Base-by-base conservation (phyloP, 441 rosid species). In the Arabidopsis lyrata region DNA sequence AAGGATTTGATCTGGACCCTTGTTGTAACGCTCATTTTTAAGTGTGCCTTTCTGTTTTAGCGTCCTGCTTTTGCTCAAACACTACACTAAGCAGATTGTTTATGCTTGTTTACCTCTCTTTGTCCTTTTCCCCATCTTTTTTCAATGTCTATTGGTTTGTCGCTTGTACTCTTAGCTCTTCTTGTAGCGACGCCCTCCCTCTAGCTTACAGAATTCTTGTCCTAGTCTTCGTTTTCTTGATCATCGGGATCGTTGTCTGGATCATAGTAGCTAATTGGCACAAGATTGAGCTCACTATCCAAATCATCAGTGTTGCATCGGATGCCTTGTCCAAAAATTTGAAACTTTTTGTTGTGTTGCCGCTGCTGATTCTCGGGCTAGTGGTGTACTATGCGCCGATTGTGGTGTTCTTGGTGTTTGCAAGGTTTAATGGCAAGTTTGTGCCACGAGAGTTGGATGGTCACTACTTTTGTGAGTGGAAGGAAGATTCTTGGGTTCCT, bases 401-500 rank as follows among this genome's bases (percentile, higher is more conserved):
- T 54, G 86, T 91, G 58, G 87, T 84, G 73, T 91, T 93, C 75
- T 80, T 93, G 79, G 93, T 88, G 82, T 91, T 85, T 79, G 86
- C 84, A 2, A 88, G 86, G 79, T 80, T 78, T 65, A 93, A 93
- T 74, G 96, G 96, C 66, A 84, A 82, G 58, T 87, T 91, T 77
- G 84, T 85, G 60, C 78, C 90, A 0, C 72, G 78, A 75, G 93
- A 85, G 68, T 75, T 84, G 16, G 74, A 50, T 59, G 91, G 83
- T 44, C 87, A 32, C 27, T 88, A 83, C 76, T 66, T 54, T 70
- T 91, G 96, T 84, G 89, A 74, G 22, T 90, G 96, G 97, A 91
- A 87, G 80, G 90, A 91, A 67, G 97, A 87, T 66, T 74, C 88
- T 16, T 91, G 98, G 97, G 98, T 93, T 81, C n/a, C n/a, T n/a